Base-by-base conservation (phyloP, 176 grass and related monocot species). In the Oropetium thomaeum region DNA sequence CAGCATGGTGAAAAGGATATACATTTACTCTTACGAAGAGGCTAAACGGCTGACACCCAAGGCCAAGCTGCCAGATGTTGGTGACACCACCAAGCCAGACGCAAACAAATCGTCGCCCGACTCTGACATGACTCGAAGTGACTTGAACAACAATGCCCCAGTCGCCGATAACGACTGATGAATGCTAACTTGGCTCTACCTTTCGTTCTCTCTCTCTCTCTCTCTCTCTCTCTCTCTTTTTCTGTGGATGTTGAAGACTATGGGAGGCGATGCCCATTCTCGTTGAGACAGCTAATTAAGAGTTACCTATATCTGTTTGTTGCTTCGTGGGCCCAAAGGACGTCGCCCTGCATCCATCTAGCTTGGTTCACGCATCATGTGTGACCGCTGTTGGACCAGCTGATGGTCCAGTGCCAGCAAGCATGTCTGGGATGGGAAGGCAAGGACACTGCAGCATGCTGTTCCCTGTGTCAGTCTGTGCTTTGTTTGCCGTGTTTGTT, bases 1-100 rank as follows among this genome's bases (percentile, higher is more conserved):
- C 58, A 53, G 48, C 53, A 87, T 96, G 70, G 93, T 85, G 23
- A 89, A 74, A 54, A 92, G 89, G 74, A 92, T 96, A 25, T 85
- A 96, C 60, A 96, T 96, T 73, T 96, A 89, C 75, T 53, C 87
- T 38, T 92, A 75, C 1, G 87, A 96, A 71, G 89, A 96, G 79
- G 89, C 89, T 47, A 91, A 91, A 68, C 81, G 69, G 57, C 48
- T 92, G 41, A 49, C 38, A 11, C 86, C 86, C 30, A 96, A 87
- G 53, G 32, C 62, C 5, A 82, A 87, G 79, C 78, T 92, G 51
- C 86, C 86, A 2, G 48, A n/a, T 44, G 43, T 87, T 41, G 45
- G 34, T 37, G 78, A 82, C 48, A 15, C 81, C 64, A 58, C 81
- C 33, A 87, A 89, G 69, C 59, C 30, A 26, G 83, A 61, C 82